These are phyloP conservation scores for Fusarium sp. DNA, from an alignment of 2,329 filamentous ascomycete species.

Conservation along the genomic window DNA sequence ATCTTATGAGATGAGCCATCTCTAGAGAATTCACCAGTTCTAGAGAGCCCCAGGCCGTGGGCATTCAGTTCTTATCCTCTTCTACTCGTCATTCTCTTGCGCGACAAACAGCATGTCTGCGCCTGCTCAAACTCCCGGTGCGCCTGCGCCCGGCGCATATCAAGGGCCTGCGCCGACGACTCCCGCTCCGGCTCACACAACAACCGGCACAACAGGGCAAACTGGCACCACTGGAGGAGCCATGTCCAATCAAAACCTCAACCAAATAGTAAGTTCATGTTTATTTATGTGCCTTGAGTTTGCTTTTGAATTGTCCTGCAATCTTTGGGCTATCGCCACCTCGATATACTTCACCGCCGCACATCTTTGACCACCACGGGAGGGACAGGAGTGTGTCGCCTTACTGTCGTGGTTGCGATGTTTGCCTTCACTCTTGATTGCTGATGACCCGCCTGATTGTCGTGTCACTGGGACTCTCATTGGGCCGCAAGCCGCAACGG, in stretches of 20 bases:
- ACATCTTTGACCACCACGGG: background rate
- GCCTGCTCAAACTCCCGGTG: constrained; percentile 46
- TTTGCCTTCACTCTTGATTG: background rate
- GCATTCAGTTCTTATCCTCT: background rate
- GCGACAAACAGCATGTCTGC: constrained; percentile 48
- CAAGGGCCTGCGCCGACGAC: constrained; percentile 49
- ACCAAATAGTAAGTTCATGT: constrained; percentile 85
- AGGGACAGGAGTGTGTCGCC: background rate
- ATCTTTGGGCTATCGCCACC: background rate
- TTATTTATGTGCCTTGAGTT: constrained; percentile 11
- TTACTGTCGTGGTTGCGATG: background rate
- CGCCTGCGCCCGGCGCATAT: constrained; percentile 48
- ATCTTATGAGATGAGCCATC: constrained; percentile 19
- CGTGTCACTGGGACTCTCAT: background rate
- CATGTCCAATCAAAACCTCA: constrained; percentile 89
- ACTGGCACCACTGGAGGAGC: constrained; percentile 50
- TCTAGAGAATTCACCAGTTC: constrained; percentile 3
- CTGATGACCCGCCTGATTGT: background rate
- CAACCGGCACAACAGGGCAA: constrained; percentile 44
- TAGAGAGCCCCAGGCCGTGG: background rate
- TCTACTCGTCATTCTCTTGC: background rate
- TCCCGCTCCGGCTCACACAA: constrained; percentile 46
- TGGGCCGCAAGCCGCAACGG: background rate
- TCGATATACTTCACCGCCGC: background rate
- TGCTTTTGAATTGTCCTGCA: background rate